A percentile compares a stretch with the other conserved stretches of the same genome.
phyloP scores from a whole-genome alignment of 1,284 basidiomycete genomes.

The Anthracocystis panici-leucophaei region DNA sequence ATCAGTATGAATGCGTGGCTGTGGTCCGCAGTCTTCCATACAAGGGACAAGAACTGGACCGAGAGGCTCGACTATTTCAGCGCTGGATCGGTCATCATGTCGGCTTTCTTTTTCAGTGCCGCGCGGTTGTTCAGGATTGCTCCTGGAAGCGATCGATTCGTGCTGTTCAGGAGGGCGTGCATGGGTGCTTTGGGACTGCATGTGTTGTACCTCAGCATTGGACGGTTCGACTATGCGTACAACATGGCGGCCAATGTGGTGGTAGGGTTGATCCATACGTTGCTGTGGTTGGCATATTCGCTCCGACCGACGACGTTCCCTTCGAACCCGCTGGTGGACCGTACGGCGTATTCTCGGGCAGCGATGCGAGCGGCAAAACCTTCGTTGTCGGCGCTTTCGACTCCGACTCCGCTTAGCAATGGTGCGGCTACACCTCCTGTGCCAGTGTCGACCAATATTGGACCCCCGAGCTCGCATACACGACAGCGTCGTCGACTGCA shows the following conservation, averaged over 20 bases:
- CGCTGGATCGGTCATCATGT: constrained; percentile 79
- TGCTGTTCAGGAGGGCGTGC: constrained; percentile 41
- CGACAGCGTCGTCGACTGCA: constrained; percentile 71
- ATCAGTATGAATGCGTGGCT: constrained; percentile 91
- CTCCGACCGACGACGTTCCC: constrained; percentile 51
- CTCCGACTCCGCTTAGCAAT: constrained; percentile 31
- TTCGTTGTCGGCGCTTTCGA: constrained; percentile 34
- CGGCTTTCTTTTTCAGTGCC: constrained; percentile 77
- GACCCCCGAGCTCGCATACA: constrained; percentile 53
- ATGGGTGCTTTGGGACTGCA: constrained; percentile 72
- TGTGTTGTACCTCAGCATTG: constrained; percentile 80
- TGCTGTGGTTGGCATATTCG: constrained; percentile 78
- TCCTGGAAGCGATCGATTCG: constrained; percentile 44
- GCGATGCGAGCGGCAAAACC: constrained; percentile 75
- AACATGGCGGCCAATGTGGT: constrained; percentile 88
- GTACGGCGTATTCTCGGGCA: constrained; percentile 45
- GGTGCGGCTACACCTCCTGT: constrained; percentile 55
- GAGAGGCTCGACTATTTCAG: constrained; percentile 96
- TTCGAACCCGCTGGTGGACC: constrained; percentile 44
- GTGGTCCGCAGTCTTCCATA: constrained; percentile 92
- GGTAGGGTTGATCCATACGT: constrained; percentile 78
- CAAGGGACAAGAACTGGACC: constrained; percentile 84
- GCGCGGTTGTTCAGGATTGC: constrained; percentile 66
- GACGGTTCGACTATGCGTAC: constrained; percentile 93
- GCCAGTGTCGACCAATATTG: constrained; percentile 51